A percentile compares a stretch with the other conserved stretches of the same genome.
Conservation (phyloP, 2,329 filamentous ascomycete species). For the Neocucurbitaria cava region DNA sequence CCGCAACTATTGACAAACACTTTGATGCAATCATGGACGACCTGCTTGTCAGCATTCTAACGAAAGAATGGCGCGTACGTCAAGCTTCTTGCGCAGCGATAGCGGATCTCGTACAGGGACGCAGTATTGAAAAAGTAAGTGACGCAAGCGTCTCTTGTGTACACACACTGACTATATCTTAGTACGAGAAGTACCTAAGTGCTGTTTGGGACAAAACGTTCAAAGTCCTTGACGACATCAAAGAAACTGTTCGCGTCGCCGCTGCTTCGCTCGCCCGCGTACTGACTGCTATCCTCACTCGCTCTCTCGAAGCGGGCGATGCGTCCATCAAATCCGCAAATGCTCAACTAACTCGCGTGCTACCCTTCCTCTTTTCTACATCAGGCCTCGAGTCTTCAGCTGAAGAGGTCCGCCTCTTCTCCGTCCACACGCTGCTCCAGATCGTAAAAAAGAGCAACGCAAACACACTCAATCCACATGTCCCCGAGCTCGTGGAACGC, state of each 20-base stretch:
- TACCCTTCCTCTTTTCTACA: constrained; percentile 89
- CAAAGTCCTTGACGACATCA: constrained; percentile 95
- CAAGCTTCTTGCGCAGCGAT: constrained; percentile 93
- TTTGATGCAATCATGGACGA: constrained; percentile 92
- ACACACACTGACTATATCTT: constrained; percentile 9
- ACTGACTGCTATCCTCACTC: constrained; percentile 83
- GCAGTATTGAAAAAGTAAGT: constrained; percentile 60
- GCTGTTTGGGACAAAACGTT: constrained; percentile 86
- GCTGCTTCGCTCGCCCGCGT: constrained; percentile 83
- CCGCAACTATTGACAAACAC: constrained; percentile 75
- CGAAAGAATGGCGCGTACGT: constrained; percentile 90
- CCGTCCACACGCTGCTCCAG: constrained; percentile 79
- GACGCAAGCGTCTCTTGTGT: neutral
- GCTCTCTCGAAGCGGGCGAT: constrained; percentile 81
- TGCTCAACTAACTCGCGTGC: constrained; percentile 82
- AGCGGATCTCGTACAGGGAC: constrained; percentile 83
- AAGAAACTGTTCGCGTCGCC: constrained; percentile 82
- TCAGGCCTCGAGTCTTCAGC: constrained; percentile 89
- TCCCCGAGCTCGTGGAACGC: constrained; percentile 80
- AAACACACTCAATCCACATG: constrained; percentile 78
- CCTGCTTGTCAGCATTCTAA: constrained; percentile 82
- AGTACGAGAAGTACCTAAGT: constrained; percentile 84
- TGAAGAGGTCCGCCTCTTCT: constrained; percentile 84
- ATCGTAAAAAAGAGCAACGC: constrained; percentile 86
- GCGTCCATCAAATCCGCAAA: constrained; percentile 70